Base-by-base conservation (phyloP, 1,284 basidiomycete species). In the Rhodotorula sp. region DNA sequence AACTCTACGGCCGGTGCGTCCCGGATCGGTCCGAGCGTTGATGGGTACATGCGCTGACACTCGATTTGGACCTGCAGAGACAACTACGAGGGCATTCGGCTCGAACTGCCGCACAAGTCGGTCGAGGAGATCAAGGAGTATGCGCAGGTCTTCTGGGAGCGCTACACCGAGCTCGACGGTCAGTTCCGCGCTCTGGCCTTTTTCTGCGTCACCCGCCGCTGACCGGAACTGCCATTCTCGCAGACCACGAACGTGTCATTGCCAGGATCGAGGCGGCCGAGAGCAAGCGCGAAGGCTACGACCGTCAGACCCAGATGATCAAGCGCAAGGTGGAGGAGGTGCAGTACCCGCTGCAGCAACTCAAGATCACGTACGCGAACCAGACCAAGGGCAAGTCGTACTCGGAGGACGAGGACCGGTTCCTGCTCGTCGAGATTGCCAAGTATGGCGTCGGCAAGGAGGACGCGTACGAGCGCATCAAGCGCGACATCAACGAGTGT, bases 341-440 rank as follows among this genome's bases (percentile, higher is more conserved):
- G 74, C 85, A 85, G 50, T 91, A 90, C 81, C 94, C 95, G 0
- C 92, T 97, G 89, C 94, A 97, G 81, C 93, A 95, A 80, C 88
- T 97, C 65, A 91, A 95, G 81, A 87, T 97, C 66, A 90, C 91
- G 80, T 97, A 97, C 78, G 92, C 92, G 1, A 93, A 93, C 69
- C 94, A 95, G 74, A 94, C 78, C 26, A 80, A 97, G 81, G 93
- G 93, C 68, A 98, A 97, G 79, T 89, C 92, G 5, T 99, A 97
- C 81, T 90, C 87, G 47, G 95, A 99, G 77, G 95, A 99, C 79
- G 97, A 99, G 79, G 97, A 99, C 79, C 86, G 95, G 31, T 99
- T 98, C 84, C 85, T 99, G 38, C 86, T 99, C 43, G 94, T 93
- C 79, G 88, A 94, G 47, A 83, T 99, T 71, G 89, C 90, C 79